phyloP scores from a whole-genome alignment of 768 basidiomycete species.

The Calvatia gigantea region DNA sequence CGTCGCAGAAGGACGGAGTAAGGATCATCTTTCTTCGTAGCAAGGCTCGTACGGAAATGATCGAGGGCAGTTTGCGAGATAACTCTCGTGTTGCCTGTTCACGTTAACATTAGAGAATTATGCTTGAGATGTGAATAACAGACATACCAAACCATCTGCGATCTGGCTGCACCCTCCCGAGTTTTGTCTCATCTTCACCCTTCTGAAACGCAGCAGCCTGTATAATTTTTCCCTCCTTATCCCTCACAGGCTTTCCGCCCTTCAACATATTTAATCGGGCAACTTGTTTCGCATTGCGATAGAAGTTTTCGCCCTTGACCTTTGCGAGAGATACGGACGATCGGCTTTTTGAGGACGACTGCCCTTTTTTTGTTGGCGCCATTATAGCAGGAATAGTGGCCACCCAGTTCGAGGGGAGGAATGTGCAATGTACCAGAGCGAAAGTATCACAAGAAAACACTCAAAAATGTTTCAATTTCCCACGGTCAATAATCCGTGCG shows the following conservation, averaged over 20 bases:
- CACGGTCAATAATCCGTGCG: background rate
- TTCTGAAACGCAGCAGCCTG: constrained; percentile 96
- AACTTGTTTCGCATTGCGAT: constrained; percentile 91
- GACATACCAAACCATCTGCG: constrained; percentile 93
- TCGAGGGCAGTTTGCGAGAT: constrained; percentile 95
- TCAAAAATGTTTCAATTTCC: constrained; percentile 7
- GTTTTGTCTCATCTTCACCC: constrained; percentile 86
- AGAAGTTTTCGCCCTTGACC: constrained; percentile 96
- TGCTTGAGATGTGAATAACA: background rate
- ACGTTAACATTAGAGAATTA: constrained; percentile 1
- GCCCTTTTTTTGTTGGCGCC: constrained; percentile 38
- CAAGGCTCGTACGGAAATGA: constrained; percentile 90
- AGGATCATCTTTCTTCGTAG: constrained; percentile 84
- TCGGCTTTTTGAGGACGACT: constrained; percentile 35
- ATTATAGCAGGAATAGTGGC: constrained; percentile 19
- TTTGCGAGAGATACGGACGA: constrained; percentile 58
- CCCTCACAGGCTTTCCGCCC: constrained; percentile 87
- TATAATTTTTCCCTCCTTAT: constrained; percentile 89
- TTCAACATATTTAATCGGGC: constrained; percentile 86
- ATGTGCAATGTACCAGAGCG: background rate
- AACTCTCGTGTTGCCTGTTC: constrained; percentile 91
- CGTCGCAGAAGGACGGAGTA: constrained; percentile 92
- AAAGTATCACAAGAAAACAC: background rate
- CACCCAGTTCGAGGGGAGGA: background rate
- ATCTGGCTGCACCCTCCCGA: constrained; percentile 93